Conservation (phyloP, 768 basidiomycete species). For the Gelatoporia subvermispora region DNA sequence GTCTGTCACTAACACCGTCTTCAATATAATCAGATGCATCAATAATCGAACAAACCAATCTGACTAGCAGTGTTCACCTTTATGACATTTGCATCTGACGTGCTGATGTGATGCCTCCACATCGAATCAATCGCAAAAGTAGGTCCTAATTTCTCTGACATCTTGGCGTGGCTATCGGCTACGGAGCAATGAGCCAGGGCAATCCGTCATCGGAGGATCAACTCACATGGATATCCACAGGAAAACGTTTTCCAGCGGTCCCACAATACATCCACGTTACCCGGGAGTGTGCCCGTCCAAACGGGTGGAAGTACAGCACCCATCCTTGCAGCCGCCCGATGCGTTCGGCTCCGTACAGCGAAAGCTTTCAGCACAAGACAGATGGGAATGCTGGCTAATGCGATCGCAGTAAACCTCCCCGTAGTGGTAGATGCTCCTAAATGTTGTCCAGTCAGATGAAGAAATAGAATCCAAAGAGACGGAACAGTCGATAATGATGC, state of each 20-base stretch:
- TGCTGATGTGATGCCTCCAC: not conserved
- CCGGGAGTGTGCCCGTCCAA: slow-evolving; percentile 27
- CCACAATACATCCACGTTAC: slow-evolving; percentile 30
- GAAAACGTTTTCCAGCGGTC: slow-evolving; percentile 13
- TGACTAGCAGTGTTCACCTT: slow-evolving; percentile 22
- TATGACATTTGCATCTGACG: slow-evolving; percentile 20
- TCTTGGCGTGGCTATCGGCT: slow-evolving; percentile 22
- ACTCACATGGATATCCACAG: slow-evolving; percentile 33
- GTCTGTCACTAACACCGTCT: slow-evolving; percentile 39
- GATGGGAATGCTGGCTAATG: too few species aligned
- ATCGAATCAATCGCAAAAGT: too few species aligned
- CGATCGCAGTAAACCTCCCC: too few species aligned
- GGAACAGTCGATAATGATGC: too few species aligned
- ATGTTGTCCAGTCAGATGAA: too few species aligned
- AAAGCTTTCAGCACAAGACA: too few species aligned
- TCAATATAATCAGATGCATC: not conserved
- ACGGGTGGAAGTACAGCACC: slow-evolving; percentile 22
- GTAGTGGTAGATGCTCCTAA: too few species aligned
- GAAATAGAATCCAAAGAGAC: too few species aligned
- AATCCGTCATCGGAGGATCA: too few species aligned
- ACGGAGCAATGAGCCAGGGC: not conserved
- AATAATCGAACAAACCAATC: not conserved
- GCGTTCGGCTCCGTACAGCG: too few species aligned
- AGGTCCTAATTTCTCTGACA: slow-evolving; percentile 18
- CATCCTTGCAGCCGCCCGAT: slow-evolving; percentile 6